Evolutionary conservation across 2,329 filamentous ascomycete species (phyloP).

Genomic region (Drechslerella stenobrocha): DNA sequence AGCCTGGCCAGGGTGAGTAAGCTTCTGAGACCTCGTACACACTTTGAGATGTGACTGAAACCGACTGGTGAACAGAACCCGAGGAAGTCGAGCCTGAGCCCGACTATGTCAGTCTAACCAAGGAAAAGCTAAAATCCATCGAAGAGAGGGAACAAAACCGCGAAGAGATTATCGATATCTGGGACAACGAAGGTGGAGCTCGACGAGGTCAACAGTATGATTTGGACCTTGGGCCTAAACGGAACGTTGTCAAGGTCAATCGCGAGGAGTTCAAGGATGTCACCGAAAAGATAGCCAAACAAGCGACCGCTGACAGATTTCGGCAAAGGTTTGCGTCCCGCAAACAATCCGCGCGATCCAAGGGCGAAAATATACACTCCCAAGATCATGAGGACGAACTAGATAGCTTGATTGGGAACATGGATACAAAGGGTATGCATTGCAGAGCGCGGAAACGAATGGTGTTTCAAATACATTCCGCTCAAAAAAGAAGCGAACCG

Average conservation of each 20-base stretch:
- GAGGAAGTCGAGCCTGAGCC: slow-evolving; percentile 50
- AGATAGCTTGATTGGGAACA: slow-evolving; percentile 52
- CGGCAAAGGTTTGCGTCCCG: slow-evolving; percentile 51
- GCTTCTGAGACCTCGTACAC: slow-evolving; percentile 23
- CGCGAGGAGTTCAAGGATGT: slow-evolving; percentile 52
- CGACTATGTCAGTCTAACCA: slow-evolving; percentile 52
- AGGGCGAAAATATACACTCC: slow-evolving; percentile 33
- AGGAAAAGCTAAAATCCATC: slow-evolving; percentile 41
- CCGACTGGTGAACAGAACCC: slow-evolving; percentile 40
- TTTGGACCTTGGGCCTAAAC: slow-evolving; percentile 38
- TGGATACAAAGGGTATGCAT: slow-evolving; percentile 50
- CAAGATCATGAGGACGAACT: slow-evolving; percentile 50
- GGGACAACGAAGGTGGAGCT: slow-evolving; percentile 32
- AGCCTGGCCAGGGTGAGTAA: slow-evolving; percentile 62
- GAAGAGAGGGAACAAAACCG: slow-evolving; percentile 47
- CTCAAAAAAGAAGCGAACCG: slow-evolving; percentile 35
- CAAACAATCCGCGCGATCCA: slow-evolving; percentile 32
- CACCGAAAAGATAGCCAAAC: slow-evolving; percentile 53
- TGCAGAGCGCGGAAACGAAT: slow-evolving; percentile 45
- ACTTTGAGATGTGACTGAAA: slow-evolving; percentile 20
- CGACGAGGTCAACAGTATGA: slow-evolving; percentile 27
- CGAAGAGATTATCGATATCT: slow-evolving; percentile 38
- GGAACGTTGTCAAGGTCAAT: slow-evolving; percentile 51
- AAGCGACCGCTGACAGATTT: slow-evolving; percentile 52
- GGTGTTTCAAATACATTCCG: slow-evolving; percentile 47